Percentiles rank a stretch among this genome's conserved stretches.
Evolutionary conservation across 768 basidiomycete genomes (phyloP).

Genomic region (Neoboletus brunneissimus): DNA sequence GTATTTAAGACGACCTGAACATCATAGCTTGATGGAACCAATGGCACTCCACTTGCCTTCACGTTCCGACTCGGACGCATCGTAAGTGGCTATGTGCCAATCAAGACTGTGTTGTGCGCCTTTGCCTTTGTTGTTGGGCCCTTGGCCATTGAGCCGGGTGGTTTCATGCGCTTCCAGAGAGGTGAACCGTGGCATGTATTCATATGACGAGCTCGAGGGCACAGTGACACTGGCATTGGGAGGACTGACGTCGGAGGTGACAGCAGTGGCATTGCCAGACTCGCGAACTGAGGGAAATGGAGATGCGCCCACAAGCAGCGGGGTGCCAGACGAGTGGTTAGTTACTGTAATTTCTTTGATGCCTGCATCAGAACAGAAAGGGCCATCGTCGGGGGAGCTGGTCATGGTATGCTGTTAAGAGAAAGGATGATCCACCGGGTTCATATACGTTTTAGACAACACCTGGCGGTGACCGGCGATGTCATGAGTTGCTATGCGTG

Average conservation of each 20-base stretch:
- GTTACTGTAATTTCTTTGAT: constrained; percentile 3
- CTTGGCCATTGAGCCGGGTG: background rate
- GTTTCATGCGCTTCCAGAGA: background rate
- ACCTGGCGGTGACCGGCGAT: background rate
- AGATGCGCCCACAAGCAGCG: background rate
- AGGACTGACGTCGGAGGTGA: background rate
- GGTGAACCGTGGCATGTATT: background rate
- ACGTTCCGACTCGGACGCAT: constrained; percentile 27
- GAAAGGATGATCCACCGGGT: constrained; percentile 2
- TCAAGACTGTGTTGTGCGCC: constrained; percentile 12
- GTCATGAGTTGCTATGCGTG: constrained; percentile 1
- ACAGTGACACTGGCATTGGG: background rate
- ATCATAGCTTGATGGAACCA: background rate
- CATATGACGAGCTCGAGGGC: background rate
- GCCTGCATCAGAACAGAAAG: constrained; percentile 34
- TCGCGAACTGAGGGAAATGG: background rate
- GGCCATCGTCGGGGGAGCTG: constrained; percentile 27
- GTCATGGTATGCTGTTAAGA: constrained; percentile 26
- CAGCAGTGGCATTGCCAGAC: background rate
- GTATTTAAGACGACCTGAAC: background rate
- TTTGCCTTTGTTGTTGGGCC: constrained; percentile 24
- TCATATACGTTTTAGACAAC: constrained; percentile 19
- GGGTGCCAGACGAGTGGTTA: background rate
- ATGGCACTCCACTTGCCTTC: constrained; percentile 18
- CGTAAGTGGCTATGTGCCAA: constrained; percentile 12